phyloP scores from a whole-genome alignment of 805 yeast genomes.

The Candida mattraensis region DNA sequence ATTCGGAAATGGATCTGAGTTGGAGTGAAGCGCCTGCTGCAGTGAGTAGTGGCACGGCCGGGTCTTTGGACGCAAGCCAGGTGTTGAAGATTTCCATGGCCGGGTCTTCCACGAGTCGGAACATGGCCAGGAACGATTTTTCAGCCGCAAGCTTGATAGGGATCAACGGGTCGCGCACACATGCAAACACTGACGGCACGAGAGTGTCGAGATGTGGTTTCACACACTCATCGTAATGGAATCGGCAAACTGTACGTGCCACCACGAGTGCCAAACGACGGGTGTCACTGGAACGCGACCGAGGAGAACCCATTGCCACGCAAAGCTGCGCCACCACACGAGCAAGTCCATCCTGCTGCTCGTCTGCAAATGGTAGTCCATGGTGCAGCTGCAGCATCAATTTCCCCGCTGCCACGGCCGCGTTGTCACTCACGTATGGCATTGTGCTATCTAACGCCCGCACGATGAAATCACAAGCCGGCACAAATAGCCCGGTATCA shows the following conservation, averaged over 20 bases:
- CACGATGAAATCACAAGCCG: conserved; percentile 49
- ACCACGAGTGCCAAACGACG: conserved; percentile 78
- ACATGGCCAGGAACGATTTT: conserved; percentile 74
- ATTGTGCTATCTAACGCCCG: conserved; percentile 41
- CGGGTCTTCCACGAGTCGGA: conserved; percentile 69
- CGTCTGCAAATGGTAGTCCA: conserved; percentile 34
- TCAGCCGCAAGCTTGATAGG: conserved; percentile 95
- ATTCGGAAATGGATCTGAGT: conserved; percentile 80
- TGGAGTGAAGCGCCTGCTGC: conserved; percentile 49
- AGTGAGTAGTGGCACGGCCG: conserved; percentile 37
- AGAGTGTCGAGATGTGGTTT: conserved; percentile 54
- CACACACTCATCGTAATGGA: conserved; percentile 50
- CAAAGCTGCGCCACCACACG: conserved; percentile 51
- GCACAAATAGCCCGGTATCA: conserved; percentile 47
- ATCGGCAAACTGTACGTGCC: conserved; percentile 70
- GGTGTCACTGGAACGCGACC: conserved; percentile 66
- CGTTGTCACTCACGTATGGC: conserved; percentile 68
- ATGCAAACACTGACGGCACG: conserved; percentile 73
- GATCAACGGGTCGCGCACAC: conserved; percentile 83
- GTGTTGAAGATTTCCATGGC: conserved; percentile 49
- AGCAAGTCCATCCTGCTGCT: conserved; percentile 39
- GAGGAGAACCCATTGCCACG: conserved; percentile 50
- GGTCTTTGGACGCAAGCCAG: conserved; percentile 57
- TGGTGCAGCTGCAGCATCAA: conserved; percentile 53
- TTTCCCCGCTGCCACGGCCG: conserved; percentile 81